Evolutionary conservation across 495 filamentous ascomycete species (phyloP), one percentile per base, ranked within the genome.

Genomic region (Aspergillus incahuasiensis): DNA sequence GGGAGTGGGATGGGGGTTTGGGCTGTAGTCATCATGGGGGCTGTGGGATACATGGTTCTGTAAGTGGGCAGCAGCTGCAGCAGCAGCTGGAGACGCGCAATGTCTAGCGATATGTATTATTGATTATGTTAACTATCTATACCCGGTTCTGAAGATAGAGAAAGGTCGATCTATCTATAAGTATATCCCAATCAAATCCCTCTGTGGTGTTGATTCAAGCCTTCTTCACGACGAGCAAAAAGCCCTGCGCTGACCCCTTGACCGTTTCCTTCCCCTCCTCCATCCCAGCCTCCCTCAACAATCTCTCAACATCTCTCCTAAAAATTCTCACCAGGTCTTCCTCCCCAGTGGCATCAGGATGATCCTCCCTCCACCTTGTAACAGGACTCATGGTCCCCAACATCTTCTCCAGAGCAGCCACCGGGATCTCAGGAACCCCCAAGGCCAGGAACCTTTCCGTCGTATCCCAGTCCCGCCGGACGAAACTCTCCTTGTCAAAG

Each of bases 281-380:
- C 6, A 68, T 59, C 0, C 67, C 67, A 1, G 57, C 59, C 20
- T 65, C 65, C 39, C 60, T 30, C 40, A 66, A 34, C 1, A 63
- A 53, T 12, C 59, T 28, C 52, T 62, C 67, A 47, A 65, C 59
- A 19, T 54, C 54, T 25, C 59, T 48, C n/a, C 67, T 48, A 20
- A 55, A 56, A 0, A 58, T 32, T 54, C 52, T 61, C n/a, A 63
- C 42, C 18, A 63, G 60, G 40, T 68, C 63, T 9, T 57, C 6
- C 20, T 71, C 68, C 11, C 60, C 65, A 20, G 54, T 59, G 6
- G 49, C 19, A 1, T 63, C 59, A 0, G 65, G 72, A 70, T 83
- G 64, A 0, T 75, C 78, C 58, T 81, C 61, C 28, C 75, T 62
- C 81, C 79, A 83, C 39, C 79, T 55, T 0, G 69, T 74, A 8